These are phyloP conservation scores for Aspergillus sp. DNA, from an alignment of 2,329 filamentous ascomycete species.

Conservation along the genomic window DNA sequence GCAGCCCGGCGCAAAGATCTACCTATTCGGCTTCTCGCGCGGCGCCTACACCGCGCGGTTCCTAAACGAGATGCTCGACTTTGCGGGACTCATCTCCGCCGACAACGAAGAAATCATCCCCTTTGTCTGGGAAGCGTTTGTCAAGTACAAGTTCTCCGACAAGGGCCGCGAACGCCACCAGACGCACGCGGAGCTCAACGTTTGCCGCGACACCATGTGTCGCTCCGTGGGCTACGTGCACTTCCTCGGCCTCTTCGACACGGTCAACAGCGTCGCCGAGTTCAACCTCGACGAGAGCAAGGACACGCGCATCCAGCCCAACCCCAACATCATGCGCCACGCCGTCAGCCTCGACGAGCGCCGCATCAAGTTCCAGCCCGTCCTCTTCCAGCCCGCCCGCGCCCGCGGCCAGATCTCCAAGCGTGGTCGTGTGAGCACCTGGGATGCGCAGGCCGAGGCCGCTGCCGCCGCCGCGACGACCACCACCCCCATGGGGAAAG, in stretches of 20 bases:
- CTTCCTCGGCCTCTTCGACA: slow-evolving; percentile 27
- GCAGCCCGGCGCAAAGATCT: slow-evolving; percentile 14
- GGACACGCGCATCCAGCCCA: slow-evolving; percentile 15
- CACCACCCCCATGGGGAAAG: background rate
- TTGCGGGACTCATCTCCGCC: slow-evolving; percentile 15
- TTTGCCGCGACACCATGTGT: slow-evolving; percentile 17
- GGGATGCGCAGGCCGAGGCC: slow-evolving; percentile 20
- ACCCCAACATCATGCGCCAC: slow-evolving; percentile 51
- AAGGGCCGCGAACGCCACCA: slow-evolving; percentile 1
- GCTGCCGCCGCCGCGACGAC: background rate
- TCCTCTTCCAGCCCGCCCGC: slow-evolving; percentile 14
- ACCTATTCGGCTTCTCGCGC: slow-evolving; percentile 25
- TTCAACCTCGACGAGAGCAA: slow-evolving; percentile 17
- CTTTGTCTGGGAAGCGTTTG: slow-evolving; percentile 18
- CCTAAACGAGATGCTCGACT: slow-evolving; percentile 23
- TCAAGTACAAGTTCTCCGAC: slow-evolving; percentile 14
- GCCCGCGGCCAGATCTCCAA: background rate
- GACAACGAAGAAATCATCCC: slow-evolving; percentile 22
- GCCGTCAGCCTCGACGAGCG: slow-evolving; percentile 55
- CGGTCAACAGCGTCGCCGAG: slow-evolving; percentile 24
- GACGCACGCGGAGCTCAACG: slow-evolving; percentile 6
- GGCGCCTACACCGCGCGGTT: slow-evolving; percentile 25
- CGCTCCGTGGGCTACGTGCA: slow-evolving; percentile 16
- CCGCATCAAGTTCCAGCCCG: slow-evolving; percentile 49
- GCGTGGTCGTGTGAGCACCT: slow-evolving; percentile 7